Base-by-base conservation (phyloP, 495 filamentous ascomycete species). In the Penicillium herquei region DNA sequence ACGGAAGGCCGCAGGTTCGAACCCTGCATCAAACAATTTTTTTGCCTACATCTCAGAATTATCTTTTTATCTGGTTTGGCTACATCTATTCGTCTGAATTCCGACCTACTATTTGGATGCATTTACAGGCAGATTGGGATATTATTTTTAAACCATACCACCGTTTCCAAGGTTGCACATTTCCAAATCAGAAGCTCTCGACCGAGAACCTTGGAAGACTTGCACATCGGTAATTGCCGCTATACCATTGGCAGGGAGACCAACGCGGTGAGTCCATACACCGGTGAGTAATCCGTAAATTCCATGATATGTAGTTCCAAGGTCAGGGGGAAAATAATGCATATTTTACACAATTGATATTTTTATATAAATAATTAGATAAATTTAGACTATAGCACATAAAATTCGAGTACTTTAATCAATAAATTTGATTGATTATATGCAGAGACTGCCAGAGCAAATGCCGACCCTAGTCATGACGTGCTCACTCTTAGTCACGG, bases 401-500 rank as follows among this genome's bases (percentile, higher is more conserved):
- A 6, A 10, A 37, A 10, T 3, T 13, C 7, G 21, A 26, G 1
- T 26, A 26, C 21, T 37, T 7, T 37, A 2, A 10, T 37, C 12
- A 37, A 37, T 37, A 37, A 13, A 14, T 9, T 18, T 14, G 6
- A 3, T 35, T 35, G 21, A 26, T 49, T 18, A n/a, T 9, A 21
- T 49, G 46, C 32, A 49, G 46, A 49, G 6, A 16, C 46, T 32
- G 34, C 30, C 8, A 14, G 16, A 50, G 52, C 65, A 68, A 68
- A 70, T 39, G 51, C 68, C 63, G 63, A 52, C 55, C 21, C 21
- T 26, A 26, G 21, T 26, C 54, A 45, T 74, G 70, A 74, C 70
- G 70, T 70, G 68, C 70, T 73, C 67, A 58, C 39, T 10, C 12
- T 39, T n/a, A 33, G 64, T 74, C 72, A 74, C 71, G 67, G 63